Evolutionary conservation across 371 early-diverging fungal species (phyloP), one percentile per base, ranked within the genome.

Genomic region (Circinella umbellata): DNA sequence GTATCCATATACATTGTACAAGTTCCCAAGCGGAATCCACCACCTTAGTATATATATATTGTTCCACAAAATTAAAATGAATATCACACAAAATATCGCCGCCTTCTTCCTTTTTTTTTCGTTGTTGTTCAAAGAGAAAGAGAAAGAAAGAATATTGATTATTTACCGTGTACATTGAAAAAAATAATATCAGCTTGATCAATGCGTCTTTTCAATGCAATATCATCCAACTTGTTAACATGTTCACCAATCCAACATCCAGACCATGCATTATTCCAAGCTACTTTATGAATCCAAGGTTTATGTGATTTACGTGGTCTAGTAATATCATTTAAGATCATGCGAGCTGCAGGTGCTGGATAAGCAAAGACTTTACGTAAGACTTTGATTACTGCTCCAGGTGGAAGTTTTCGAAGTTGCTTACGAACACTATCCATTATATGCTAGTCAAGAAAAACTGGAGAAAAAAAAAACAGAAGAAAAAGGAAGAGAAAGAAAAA

Each of bases 241-340:
- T 80, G 64, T 60, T 80, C 78, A 13, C 81, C 83, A 39, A 80
- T 76, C 83, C 83, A 83, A 60, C 79, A 83, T 14, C 81, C 81
- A 39, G 74, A 74, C 79, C 83, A 80, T 51, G 73, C 79, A 4
- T 69, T 65, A 38, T 77, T 74, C 73, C 78, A 72, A 4, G 73
- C 54, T 0, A 80, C 79, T 60, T 80, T 77, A 62, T 73, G 76
- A 35, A 83, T 83, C 79, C 78, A 83, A n/a, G 75, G 72, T 47
- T 77, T 79, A 69, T 83, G 83, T 17, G 63, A 60, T 17, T 72
- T 67, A 38, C 76, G 69, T n/a, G 83, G 81, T 20, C 76, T 75
- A 20, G 78, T 77, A 5, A 83, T 63, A 69, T 80, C 80, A 60
- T 80, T 72, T 17, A 83, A 59, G 54, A 83, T 73, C 53, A 73